Conservation (phyloP, 2,329 filamentous ascomycete genomes). For the Exophiala calicioides region DNA sequence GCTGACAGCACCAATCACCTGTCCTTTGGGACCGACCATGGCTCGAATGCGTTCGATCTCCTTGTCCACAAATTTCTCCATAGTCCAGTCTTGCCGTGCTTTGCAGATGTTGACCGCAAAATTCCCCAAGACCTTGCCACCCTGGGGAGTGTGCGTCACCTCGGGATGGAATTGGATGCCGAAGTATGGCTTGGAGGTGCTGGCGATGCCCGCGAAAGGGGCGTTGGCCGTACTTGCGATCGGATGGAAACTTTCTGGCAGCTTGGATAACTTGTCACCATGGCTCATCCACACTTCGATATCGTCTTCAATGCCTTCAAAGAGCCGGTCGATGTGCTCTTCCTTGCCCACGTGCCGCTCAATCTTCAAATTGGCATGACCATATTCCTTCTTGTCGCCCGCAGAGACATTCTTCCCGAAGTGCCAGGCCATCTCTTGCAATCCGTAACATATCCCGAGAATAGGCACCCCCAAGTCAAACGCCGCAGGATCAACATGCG, state of each 20-base stretch:
- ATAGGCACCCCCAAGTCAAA: slow-evolving; percentile 72
- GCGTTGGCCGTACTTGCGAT: slow-evolving; percentile 77
- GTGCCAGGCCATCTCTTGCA: slow-evolving; percentile 74
- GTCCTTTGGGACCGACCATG: slow-evolving; percentile 77
- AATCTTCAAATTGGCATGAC: slow-evolving; percentile 67
- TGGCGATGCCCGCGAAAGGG: slow-evolving; percentile 70
- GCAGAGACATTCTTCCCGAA: slow-evolving; percentile 66
- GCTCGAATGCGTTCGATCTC: slow-evolving; percentile 79
- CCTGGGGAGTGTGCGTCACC: slow-evolving; percentile 70
- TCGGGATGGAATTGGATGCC: slow-evolving; percentile 92
- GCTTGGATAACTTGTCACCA: slow-evolving; percentile 75
- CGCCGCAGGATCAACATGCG: slow-evolving; percentile 78
- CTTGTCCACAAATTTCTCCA: slow-evolving; percentile 77
- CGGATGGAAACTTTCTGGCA: slow-evolving; percentile 72
- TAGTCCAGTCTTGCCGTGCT: slow-evolving; percentile 76
- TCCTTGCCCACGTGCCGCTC: slow-evolving; percentile 56
- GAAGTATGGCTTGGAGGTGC: slow-evolving; percentile 65
- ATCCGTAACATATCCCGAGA: slow-evolving; percentile 63
- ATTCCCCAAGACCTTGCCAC: slow-evolving; percentile 73
- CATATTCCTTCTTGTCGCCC: slow-evolving; percentile 70
- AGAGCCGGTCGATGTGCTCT: slow-evolving; percentile 73
- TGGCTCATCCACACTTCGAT: slow-evolving; percentile 85
- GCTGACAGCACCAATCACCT: slow-evolving; percentile 77
- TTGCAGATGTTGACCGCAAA: slow-evolving; percentile 82
- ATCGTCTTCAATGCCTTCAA: slow-evolving; percentile 70